Percentiles rank a stretch among this genome's conserved stretches.
These are phyloP conservation scores for Yamadazyma dushanensis DNA, from an alignment of 1,139 yeast species.

Conservation along the genomic window DNA sequence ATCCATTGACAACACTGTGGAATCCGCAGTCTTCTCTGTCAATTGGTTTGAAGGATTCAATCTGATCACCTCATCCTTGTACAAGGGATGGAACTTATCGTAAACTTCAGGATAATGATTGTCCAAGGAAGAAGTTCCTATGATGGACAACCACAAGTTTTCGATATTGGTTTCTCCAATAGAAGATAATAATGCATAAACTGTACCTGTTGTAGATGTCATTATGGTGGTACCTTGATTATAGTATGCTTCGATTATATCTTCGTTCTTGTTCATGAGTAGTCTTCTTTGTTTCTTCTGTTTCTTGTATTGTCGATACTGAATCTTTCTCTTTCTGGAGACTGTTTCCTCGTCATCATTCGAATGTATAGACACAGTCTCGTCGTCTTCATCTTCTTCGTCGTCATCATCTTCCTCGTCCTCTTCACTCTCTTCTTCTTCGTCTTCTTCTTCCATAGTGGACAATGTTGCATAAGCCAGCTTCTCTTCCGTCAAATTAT, in stretches of 20 bases:
- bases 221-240: slow-evolving; percentile 78
- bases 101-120: slow-evolving; percentile 76
- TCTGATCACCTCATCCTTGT: slow-evolving; percentile 82
- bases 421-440: slow-evolving; percentile 23
- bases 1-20: slow-evolving; percentile 64
- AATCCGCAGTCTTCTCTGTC: slow-evolving; percentile 57
- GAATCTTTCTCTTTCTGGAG: slow-evolving; percentile 33
- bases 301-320: slow-evolving; percentile 26
- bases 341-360: slow-evolving; percentile 36
- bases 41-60: slow-evolving; percentile 39
- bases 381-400: slow-evolving; percentile 53
- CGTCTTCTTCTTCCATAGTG: slow-evolving; percentile 29
- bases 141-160: slow-evolving; percentile 80
- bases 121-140: slow-evolving; percentile 86
- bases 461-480: slow-evolving; percentile 54
- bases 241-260: slow-evolving; percentile 69
- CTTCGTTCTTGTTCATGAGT: slow-evolving; percentile 51
- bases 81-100: slow-evolving; percentile 66
- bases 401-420: slow-evolving; percentile 27
- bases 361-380: slow-evolving; percentile 24
- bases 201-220: slow-evolving; percentile 74
- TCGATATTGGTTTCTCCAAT: slow-evolving; percentile 64
- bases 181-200: slow-evolving; percentile 75
- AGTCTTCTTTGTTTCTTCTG: slow-evolving; percentile 30
- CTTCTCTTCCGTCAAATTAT: slow-evolving; percentile 51